Base-by-base conservation (phyloP, 1,284 basidiomycete species). In the Malassezia obtusa region DNA sequence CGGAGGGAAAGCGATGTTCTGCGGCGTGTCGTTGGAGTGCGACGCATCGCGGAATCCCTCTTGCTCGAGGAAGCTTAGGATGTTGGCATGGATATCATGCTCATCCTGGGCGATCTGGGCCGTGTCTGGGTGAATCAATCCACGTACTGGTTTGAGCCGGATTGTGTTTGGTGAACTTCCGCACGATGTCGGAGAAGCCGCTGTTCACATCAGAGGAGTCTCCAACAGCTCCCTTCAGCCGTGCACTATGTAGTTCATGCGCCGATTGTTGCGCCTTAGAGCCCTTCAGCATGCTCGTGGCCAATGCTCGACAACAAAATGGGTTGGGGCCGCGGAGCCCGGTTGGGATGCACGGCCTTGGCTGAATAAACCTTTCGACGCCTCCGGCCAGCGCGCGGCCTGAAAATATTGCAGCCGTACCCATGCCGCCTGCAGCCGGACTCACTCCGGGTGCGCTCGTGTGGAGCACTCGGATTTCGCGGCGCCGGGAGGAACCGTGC, bases 81-180 rank as follows among this genome's bases (percentile, higher is more conserved):
- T 53, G 38, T 44, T 32, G 7, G 57, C 47, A 17, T 62, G 65
- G 52, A 69, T 57, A 21, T 63, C 59, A 22, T 62, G 52, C 52
- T 69, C 67, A 21, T 60, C 38, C 5, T 49, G 41, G 33, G 60
- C 54, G 15, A 59, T 52, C 55, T 62, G 56, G 36, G 45, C 47
- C 4, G 62, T 40, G 31, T 53, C 61, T 66, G 54, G 12, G 41
- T 22, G 32, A 37, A 50, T 36, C 43, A 45, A 17, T 24, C 40
- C 33, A 63, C 64, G 52, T 43, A 67, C 63, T 46, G 24, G 57
- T 37, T 30, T 54, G 48, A 41, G 63, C 57, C 5, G 71, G 52
- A 36, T 75, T 74, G 67, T 74, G 73, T 60, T 76, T 75, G 41
- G 55, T 45, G 45, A 65, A 75, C 56, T 74, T 74, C 50, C 72